Conservation (phyloP, 116 monocot species). For the Dioscorea cayenensis region DNA sequence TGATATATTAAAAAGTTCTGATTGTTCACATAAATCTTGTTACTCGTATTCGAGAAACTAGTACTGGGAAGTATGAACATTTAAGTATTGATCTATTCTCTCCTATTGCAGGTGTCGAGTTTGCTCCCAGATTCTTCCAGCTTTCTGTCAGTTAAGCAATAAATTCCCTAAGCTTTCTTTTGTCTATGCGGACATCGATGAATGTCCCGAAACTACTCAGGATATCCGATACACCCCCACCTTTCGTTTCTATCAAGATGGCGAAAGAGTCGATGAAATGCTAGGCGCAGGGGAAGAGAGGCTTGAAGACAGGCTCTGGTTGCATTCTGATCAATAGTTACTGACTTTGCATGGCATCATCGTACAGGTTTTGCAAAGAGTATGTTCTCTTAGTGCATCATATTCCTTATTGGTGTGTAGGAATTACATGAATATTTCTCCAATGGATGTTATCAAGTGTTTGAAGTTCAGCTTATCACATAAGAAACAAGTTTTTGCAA, state of each 20-base stretch:
- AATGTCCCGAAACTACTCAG: constrained; percentile 87
- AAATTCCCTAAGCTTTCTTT: constrained; percentile 76
- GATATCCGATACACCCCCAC: constrained; percentile 87
- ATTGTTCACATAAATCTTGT: too few relatives aligned
- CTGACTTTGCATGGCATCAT: too few relatives aligned
- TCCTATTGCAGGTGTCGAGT: constrained; percentile 64
- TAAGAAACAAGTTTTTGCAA: neutral
- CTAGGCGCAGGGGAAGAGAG: constrained; percentile 82
- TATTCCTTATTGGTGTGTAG: neutral
- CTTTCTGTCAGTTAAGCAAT: constrained; percentile 57
- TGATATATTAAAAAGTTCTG: too few relatives aligned
- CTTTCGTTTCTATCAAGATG: constrained; percentile 74
- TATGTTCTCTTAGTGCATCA: too few relatives aligned
- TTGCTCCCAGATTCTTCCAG: constrained; percentile 76
- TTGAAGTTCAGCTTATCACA: neutral
- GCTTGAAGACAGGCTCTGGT: constrained; percentile 81
- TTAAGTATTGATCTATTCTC: neutral
- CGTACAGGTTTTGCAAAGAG: too few relatives aligned
- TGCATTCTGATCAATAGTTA: constrained; percentile 43
- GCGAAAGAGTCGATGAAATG: constrained; percentile 92
- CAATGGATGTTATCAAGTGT: neutral
- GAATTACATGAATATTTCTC: neutral
- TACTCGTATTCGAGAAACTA: too few relatives aligned
- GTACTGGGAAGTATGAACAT: neutral
- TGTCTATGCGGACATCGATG: constrained; percentile 86